phyloP scores from a whole-genome alignment of 371 early-diverging fungal genomes.

The Mycotypha africana region DNA sequence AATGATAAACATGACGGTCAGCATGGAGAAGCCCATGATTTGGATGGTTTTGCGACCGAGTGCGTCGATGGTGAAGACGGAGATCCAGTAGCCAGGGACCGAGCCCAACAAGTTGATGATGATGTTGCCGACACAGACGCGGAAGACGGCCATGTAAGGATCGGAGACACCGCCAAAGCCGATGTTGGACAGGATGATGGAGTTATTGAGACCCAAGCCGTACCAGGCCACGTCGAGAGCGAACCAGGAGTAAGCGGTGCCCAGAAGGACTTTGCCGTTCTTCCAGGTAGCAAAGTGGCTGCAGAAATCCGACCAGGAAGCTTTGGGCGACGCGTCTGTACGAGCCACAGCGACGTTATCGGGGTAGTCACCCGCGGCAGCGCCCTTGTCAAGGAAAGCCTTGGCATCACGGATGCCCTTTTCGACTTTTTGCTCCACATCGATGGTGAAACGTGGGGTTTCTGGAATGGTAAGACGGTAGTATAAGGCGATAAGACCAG shows the following conservation, averaged over 20 bases:
- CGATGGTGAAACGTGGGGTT: slow-evolving; percentile 78
- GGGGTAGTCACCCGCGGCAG: slow-evolving; percentile 27
- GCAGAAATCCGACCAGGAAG: slow-evolving; percentile 54
- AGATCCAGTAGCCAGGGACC: slow-evolving; percentile 84
- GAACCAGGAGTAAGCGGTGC: slow-evolving; percentile 64
- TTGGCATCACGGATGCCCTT: slow-evolving; percentile 52
- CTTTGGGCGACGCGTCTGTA: slow-evolving; percentile 21
- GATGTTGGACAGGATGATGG: slow-evolving; percentile 60
- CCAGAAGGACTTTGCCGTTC: slow-evolving; percentile 53
- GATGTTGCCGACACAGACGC: slow-evolving; percentile 63
- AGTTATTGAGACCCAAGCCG: slow-evolving; percentile 79
- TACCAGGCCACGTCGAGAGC: slow-evolving; percentile 86
- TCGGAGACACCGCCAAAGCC: slow-evolving; percentile 56
- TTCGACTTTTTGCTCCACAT: slow-evolving; percentile 62
- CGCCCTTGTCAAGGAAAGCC: slow-evolving; percentile 35
- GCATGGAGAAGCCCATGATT: slow-evolving; percentile 58
- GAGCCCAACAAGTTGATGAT: slow-evolving; percentile 79
- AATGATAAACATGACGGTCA: slow-evolving; percentile 41
- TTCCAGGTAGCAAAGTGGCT: slow-evolving; percentile 52
- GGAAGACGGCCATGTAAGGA: slow-evolving; percentile 48
- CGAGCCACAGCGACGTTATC: slow-evolving; percentile 24
- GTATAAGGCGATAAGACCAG: slow-evolving; percentile 56
- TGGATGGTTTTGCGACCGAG: slow-evolving; percentile 85
- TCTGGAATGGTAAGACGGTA: slow-evolving; percentile 83
- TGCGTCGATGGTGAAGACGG: slow-evolving; percentile 76